Base-by-base conservation (phyloP, 1,284 basidiomycete species). In the Dichomitus squalens region DNA sequence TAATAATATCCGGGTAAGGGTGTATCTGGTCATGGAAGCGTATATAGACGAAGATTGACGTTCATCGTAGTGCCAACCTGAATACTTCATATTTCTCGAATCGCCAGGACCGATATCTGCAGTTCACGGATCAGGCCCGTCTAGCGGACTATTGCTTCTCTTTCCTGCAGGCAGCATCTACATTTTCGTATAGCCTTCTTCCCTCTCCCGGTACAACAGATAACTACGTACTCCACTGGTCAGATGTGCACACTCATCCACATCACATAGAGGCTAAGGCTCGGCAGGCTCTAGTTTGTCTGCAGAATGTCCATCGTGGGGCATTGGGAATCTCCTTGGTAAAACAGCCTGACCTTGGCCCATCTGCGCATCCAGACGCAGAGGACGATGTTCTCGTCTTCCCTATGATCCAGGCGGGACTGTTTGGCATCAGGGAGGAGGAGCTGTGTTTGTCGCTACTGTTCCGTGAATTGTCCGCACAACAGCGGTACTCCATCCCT, bases 41-140 rank as follows among this genome's bases (percentile, higher is more conserved):
- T 12, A n/a, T 2, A 12, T 53, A 18, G 31, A 21, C 18, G 64
- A 57, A 40, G 40, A 34, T 46, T 50, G 18, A 43, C 25, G 23
- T 47, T 33, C 18, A 23, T 29, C 40, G 11, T 67, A 97, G 95
- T 1, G 96, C 96, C n/a, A 99, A 99, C 71, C 80, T 99, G 46
- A 96, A 92, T 67, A 81, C 84, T 52, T 93, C 95, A 27, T 99
- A 99, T 73, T 99, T 99, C 66, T 92, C 93, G 0, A 86, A 98
- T 67, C 86, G 96, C 18, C 93, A 96, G 76, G 96, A 99, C 73
- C 88, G 96, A 23, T 99, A 99, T 72, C 74, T 99, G 18, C 84
- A 88, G 57, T 87, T 99, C 68, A 71, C 72, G 1, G 73, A 76
- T 1, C 86, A 95, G 61, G 76, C 82, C 0, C 67, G 71, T 0